Conservation (phyloP, 2,329 filamentous ascomycete genomes). For the Hypoxylon sp. region DNA sequence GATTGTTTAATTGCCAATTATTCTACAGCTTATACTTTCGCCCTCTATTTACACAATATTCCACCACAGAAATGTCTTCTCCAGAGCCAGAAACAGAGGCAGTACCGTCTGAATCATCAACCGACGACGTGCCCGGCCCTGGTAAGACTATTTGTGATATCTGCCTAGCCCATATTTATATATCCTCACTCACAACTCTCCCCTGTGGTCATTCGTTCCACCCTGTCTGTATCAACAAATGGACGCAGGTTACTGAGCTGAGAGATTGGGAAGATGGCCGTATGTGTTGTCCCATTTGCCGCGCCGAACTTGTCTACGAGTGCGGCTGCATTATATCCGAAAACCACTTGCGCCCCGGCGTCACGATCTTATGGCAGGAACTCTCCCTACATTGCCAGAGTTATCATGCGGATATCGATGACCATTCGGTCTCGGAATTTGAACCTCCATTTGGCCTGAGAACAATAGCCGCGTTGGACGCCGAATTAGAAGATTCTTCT, state of each 20-base stretch:
- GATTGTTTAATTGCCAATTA: background rate
- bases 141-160: background rate
- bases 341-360: conserved; percentile 33
- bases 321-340: conserved; percentile 28
- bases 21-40: background rate
- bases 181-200: conserved; percentile 4
- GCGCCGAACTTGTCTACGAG: conserved; percentile 6
- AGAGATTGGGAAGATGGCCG: background rate
- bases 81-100: background rate
- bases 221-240: conserved; percentile 17
- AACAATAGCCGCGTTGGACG: background rate
- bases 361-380: conserved; percentile 22
- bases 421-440: background rate
- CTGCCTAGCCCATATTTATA: background rate
- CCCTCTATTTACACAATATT: background rate
- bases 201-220: conserved; percentile 32
- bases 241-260: conserved; percentile 18
- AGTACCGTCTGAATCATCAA: background rate
- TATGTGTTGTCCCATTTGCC: conserved; percentile 30
- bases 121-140: background rate
- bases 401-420: background rate
- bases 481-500: background rate
- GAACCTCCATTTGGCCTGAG: conserved; percentile 1
- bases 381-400: conserved; percentile 12
- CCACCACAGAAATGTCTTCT: background rate